Conservation (phyloP, 306 rosid species). For the Inga oerstediana region DNA sequence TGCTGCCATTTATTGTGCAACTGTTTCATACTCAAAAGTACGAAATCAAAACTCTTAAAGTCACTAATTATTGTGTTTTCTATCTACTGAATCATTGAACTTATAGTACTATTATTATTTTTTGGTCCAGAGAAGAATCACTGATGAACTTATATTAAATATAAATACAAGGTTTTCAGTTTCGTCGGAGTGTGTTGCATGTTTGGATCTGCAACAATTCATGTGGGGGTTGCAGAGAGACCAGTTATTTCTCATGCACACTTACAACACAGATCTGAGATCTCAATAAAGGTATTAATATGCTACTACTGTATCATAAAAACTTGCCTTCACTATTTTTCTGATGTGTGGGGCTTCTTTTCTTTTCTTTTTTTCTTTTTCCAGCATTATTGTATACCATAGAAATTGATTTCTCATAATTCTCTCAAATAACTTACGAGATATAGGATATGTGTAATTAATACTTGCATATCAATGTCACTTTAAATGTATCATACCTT, state of each 20-base stretch:
- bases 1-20: neutral
- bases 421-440: neutral
- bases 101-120: neutral
- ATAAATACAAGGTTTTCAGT: neutral
- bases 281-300: neutral
- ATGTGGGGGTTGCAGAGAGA: constrained; percentile 12
- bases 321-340: neutral
- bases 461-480: neutral
- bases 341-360: neutral
- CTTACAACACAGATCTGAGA: constrained; percentile 1
- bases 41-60: neutral
- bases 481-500: neutral
- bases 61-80: neutral
- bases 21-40: neutral
- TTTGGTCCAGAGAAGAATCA: neutral
- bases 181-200: neutral
- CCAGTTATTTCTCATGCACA: neutral
- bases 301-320: neutral
- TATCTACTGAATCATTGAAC: neutral
- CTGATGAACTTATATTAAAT: neutral
- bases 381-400: neutral
- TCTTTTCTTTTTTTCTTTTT: neutral
- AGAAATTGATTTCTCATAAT: neutral
- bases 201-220: neutral
- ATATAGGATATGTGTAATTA: neutral